These are phyloP conservation scores for Afroboletus lepidellus DNA, from an alignment of 1,284 basidiomycete genomes.

Conservation along the genomic window DNA sequence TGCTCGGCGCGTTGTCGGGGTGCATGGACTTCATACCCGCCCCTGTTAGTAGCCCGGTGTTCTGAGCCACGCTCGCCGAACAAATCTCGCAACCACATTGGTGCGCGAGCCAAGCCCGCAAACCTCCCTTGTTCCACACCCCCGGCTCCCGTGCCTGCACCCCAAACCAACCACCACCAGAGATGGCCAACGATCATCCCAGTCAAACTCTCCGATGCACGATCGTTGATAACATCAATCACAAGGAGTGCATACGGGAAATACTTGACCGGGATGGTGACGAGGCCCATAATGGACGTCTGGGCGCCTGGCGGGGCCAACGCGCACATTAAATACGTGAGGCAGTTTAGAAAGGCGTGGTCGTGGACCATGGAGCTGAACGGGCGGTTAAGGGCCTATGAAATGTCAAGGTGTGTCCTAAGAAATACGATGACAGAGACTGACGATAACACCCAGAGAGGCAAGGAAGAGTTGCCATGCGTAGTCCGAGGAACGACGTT, in stretches of 20 bases:
- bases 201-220: slow-evolving; percentile 61
- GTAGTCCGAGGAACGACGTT: slow-evolving; percentile 62
- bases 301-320: slow-evolving; percentile 65
- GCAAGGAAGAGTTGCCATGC: slow-evolving; percentile 72
- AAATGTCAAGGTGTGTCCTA: slow-evolving; percentile 9
- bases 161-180: slow-evolving; percentile 76
- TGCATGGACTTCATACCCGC: slow-evolving; percentile 26
- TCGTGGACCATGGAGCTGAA: slow-evolving; percentile 58
- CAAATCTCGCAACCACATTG: slow-evolving; percentile 37
- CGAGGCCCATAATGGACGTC: slow-evolving; percentile 72
- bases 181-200: slow-evolving; percentile 76
- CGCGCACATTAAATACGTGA: slow-evolving; percentile 67
- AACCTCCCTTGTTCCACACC: slow-evolving; percentile 27
- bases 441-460: slow-evolving; percentile 56
- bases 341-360: slow-evolving; percentile 64
- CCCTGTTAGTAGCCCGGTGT: slow-evolving; percentile 14
- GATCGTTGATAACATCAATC: slow-evolving; percentile 69
- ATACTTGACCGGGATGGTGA: slow-evolving; percentile 69
- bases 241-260: slow-evolving; percentile 75
- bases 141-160: slow-evolving; percentile 33
- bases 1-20: slow-evolving; percentile 34
- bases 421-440: slow-evolving; percentile 23
- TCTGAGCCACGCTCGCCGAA: slow-evolving; percentile 33
- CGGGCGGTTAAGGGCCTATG: slow-evolving; percentile 62
- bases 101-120: slow-evolving; percentile 35